phyloP scores from a whole-genome alignment of 2,329 filamentous ascomycete genomes.

The Cladorrhinum sp. region DNA sequence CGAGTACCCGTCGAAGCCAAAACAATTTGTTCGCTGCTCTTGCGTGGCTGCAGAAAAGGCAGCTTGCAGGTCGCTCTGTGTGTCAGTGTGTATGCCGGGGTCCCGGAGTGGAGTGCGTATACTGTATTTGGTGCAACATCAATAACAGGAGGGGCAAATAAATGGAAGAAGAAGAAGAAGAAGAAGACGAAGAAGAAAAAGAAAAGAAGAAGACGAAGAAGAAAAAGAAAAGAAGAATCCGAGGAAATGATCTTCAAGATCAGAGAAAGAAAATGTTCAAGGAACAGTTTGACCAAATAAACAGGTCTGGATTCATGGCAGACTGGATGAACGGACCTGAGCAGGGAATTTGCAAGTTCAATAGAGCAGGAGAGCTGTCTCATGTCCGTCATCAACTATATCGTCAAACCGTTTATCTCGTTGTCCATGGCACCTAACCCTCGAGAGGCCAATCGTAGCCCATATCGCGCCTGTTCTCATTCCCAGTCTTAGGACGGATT shows the following conservation, averaged over 20 bases:
- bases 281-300: background rate
- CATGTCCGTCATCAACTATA: constrained; percentile 20
- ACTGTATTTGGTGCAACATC: background rate
- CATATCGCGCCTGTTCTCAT: constrained; percentile 17
- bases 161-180: too few relatives aligned
- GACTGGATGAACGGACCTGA: background rate
- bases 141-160: background rate
- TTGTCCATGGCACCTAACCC: background rate
- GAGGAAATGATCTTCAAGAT: background rate
- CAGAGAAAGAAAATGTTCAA: background rate
- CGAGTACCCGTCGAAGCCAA: background rate
- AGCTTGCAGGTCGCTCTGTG: background rate
- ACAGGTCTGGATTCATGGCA: background rate
- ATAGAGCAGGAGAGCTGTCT: constrained; percentile 15
- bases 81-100: background rate
- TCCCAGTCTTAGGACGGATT: constrained; percentile 19
- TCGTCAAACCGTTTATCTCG: constrained; percentile 14
- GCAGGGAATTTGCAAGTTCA: constrained; percentile 5
- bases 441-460: constrained; percentile 1
- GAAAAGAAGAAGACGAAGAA: too few relatives aligned
- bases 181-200: too few relatives aligned
- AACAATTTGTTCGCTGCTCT: background rate
- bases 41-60: background rate
- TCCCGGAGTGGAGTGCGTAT: background rate
- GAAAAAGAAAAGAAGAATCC: background rate